Evolutionary conservation across 2,329 filamentous ascomycete genomes (phyloP).

Genomic region (Botryotinia convoluta): DNA sequence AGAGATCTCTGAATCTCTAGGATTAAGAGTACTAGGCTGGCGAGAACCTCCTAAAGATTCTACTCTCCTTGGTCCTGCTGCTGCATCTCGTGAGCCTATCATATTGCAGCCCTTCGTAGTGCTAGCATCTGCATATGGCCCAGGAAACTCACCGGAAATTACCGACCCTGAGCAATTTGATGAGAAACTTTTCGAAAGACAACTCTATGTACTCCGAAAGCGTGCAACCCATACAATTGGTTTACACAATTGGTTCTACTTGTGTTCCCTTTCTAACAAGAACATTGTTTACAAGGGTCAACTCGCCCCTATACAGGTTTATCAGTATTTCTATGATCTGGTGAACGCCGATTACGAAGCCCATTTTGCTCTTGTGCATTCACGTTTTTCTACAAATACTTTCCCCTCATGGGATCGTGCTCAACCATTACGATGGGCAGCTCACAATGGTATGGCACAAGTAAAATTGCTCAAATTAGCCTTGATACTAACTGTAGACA

Average conservation of each 20-base stretch:
- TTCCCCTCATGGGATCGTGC: conserved; percentile 98
- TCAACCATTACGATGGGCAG: conserved; percentile 92
- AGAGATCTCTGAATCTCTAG: conserved; percentile 84
- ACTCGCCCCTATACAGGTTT: conserved; percentile 89
- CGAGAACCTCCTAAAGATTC: conserved; percentile 94
- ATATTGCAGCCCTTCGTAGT: conserved; percentile 97
- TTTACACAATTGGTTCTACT: conserved; percentile 97
- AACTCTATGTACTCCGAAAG: conserved; percentile 93
- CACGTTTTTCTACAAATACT: conserved; percentile 96
- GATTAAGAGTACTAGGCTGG: conserved; percentile 91
- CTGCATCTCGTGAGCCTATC: conserved; percentile 88
- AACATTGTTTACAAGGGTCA: conserved; percentile 99
- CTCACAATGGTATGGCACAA: conserved; percentile 73
- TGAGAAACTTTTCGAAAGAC: conserved; percentile 82
- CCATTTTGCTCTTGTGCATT: conserved; percentile 95
- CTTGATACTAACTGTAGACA: conserved; percentile 31
- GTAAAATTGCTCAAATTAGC: conserved; percentile 32
- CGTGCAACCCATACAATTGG: conserved; percentile 92
- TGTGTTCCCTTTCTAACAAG: conserved; percentile 92
- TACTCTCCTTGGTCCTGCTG: conserved; percentile 86
- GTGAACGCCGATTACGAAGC: conserved; percentile 96
- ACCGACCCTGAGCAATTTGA: conserved; percentile 81
- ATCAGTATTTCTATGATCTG: conserved; percentile 96
- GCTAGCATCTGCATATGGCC: conserved; percentile 77
- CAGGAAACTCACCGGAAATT: conserved; percentile 72